A percentile compares a stretch with the other conserved stretches of the same genome.
These are phyloP conservation scores for Mortierella polycephala DNA, from an alignment of 371 early-diverging fungal species.

Conservation along the genomic window DNA sequence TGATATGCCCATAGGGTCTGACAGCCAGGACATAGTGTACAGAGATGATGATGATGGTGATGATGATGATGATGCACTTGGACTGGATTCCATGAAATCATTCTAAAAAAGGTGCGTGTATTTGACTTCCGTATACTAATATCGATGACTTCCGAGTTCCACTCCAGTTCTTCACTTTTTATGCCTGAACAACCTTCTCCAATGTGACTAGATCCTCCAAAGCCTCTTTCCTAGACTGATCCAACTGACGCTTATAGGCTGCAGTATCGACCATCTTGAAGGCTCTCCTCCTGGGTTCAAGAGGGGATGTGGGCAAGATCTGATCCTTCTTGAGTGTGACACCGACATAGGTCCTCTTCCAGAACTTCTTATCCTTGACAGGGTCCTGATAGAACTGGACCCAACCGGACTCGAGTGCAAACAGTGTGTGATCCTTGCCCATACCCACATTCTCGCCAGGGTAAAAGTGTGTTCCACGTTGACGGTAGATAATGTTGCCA, in stretches of 20 bases:
- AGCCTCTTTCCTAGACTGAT: conserved; percentile 48
- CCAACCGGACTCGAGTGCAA: conserved; percentile 83
- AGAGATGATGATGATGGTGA: no score
- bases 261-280: conserved; percentile 78
- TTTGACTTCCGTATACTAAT: no score
- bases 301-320: conserved; percentile 70
- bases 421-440: conserved; percentile 94
- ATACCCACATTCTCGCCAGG: conserved; percentile 92
- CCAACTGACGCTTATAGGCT: conserved; percentile 53
- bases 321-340: conserved; percentile 76
- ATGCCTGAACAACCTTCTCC: conserved; percentile 45
- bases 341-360: conserved; percentile 81
- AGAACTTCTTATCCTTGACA: conserved; percentile 64
- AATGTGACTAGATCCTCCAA: conserved; percentile 28
- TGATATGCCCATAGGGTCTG: no score
- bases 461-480: conserved; percentile 92
- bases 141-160: neutral
- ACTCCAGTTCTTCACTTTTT: neutral
- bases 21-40: no score
- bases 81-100: no score
- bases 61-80: no score
- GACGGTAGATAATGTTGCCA: conserved; percentile 93
- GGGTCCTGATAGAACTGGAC: conserved; percentile 88
- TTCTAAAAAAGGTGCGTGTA: no score
- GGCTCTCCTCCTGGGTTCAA: conserved; percentile 76